These are phyloP conservation scores for Solanum chmielewskii DNA, from an alignment of 257 asterid genomes.

Conservation along the genomic window DNA sequence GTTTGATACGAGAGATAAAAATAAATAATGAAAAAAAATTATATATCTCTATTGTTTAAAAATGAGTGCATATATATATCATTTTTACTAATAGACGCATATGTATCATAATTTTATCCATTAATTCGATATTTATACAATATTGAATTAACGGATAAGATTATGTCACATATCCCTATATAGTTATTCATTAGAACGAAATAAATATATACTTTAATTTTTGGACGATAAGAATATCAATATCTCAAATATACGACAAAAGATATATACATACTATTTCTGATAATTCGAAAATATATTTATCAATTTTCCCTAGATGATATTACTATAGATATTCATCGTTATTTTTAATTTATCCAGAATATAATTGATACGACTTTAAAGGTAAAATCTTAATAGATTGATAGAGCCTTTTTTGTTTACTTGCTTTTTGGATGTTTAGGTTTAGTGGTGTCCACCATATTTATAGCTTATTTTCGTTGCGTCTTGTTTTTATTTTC, in stretches of 20 bases:
- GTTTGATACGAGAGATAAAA: no score
- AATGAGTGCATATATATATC: no score
- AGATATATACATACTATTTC: fast-evolving
- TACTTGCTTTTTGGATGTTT: neutral
- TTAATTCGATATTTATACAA: fast-evolving
- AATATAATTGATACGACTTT: neutral
- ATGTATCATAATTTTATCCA: fast-evolving
- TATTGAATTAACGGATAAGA: fast-evolving
- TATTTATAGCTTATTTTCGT: no score
- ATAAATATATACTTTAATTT: fast-evolving
- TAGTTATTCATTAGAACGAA: no score
- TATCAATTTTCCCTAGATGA: neutral
- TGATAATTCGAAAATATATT: fast-evolving
- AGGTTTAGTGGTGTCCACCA: neutral
- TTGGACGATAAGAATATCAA: fast-evolving
- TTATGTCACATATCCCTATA: fast-evolving
- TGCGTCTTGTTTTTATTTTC: neutral
- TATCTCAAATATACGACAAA: fast-evolving
- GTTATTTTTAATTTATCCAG: neutral
- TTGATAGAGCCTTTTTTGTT: no score
- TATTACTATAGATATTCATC: no score
- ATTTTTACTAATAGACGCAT: fast-evolving
- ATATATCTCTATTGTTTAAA: no score
- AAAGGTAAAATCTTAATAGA: no score
- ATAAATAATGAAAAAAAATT: no score